Evolutionary conservation across 139 green algal genomes (phyloP).

Genomic region (Haematococcus lacustris): DNA sequence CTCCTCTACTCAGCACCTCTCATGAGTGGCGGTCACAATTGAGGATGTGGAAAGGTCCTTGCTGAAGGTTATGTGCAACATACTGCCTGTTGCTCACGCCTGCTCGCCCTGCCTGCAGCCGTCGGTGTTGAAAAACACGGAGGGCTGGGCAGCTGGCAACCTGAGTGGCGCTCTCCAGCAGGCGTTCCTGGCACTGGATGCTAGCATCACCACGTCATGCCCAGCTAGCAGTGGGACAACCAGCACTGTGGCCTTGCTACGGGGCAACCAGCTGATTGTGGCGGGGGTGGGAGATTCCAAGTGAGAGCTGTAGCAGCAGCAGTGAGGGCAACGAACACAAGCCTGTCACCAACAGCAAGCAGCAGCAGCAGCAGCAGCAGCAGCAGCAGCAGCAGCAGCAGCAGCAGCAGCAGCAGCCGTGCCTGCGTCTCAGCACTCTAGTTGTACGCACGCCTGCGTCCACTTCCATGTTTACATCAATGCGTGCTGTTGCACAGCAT

Average conservation of each 20-base stretch:
- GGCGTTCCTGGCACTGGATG: constrained; percentile 24
- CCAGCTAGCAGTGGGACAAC: constrained; percentile 18
- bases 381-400: too few relatives aligned
- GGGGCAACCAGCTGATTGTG: constrained; percentile 17
- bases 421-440: background rate
- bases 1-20: background rate
- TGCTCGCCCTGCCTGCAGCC: background rate
- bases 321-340: background rate
- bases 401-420: background rate
- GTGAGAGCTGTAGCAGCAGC: background rate
- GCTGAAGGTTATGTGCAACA: background rate
- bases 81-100: background rate
- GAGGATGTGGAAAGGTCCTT: background rate
- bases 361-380: too few relatives aligned
- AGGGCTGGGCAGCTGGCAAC: background rate
- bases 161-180: background rate
- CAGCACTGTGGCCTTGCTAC: constrained; percentile 21
- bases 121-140: background rate
- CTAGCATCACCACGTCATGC: background rate
- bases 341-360: background rate
- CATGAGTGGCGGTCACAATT: background rate
- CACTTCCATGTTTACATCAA: background rate
- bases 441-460: background rate
- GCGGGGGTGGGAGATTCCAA: constrained; percentile 28
- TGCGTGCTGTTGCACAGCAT: background rate